These are phyloP conservation scores for Pseudogymnoascus destructans DNA, from an alignment of 2,329 filamentous ascomycete genomes.

Conservation along the genomic window DNA sequence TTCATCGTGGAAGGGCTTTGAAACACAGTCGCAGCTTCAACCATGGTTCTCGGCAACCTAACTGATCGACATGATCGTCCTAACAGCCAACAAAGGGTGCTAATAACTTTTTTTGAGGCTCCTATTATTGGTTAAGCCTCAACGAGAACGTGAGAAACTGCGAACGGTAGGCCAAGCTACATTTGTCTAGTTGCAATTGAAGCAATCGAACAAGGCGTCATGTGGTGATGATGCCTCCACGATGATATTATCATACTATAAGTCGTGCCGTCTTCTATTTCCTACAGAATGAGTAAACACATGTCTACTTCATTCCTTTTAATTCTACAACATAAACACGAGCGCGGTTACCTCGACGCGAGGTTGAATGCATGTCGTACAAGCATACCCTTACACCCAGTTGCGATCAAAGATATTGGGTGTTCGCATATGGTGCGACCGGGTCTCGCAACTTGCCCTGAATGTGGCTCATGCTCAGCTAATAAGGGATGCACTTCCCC, in stretches of 20 bases:
- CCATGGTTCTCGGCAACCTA: neutral
- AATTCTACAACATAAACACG: neutral
- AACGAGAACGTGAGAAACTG: neutral
- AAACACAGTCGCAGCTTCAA: neutral
- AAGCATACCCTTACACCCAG: neutral
- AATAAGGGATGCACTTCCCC: neutral
- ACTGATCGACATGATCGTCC: neutral
- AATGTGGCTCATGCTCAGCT: neutral
- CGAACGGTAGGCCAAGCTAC: neutral
- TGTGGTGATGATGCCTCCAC: neutral
- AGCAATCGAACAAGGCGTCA: neutral
- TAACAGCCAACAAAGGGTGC: neutral
- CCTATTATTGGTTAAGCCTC: neutral
- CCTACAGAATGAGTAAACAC: neutral
- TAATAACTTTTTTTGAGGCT: neutral
- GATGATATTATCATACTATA: neutral
- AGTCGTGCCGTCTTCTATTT: neutral
- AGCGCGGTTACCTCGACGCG: neutral
- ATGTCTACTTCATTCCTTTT: neutral
- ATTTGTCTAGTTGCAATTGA: neutral
- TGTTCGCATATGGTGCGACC: neutral
- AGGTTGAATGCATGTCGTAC: conserved; percentile 1
- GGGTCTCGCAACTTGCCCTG: neutral
- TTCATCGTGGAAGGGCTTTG: neutral
- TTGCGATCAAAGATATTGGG: neutral